Evolutionary conservation across 306 rosid species (phyloP), one percentile per base, ranked within the genome.

Genomic region (Urtica urens): DNA sequence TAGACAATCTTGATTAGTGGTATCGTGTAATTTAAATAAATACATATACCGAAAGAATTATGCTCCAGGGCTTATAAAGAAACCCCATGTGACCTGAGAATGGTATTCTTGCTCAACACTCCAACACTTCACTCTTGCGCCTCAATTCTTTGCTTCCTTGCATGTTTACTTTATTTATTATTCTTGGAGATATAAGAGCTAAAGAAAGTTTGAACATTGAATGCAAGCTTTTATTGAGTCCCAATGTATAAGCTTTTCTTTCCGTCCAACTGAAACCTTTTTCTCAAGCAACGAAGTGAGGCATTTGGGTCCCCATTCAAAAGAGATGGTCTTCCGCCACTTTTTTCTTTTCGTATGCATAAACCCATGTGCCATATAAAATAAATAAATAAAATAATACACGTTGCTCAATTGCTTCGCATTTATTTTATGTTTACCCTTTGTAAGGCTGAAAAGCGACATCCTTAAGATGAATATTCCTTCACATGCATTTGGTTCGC

Each of bases 401-500:
- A 13, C 17, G 46, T 30, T 19, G 5, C 42, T 42, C 47, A 13
- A 28, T 28, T 28, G 26, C 30, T 43, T 45, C 11, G 11, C 21
- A 46, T 34, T 38, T 31, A 40, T 59, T 44, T 42, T 42, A 3
- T 45, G 49, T 45, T 63, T 46, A 38, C 13, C 60, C 58, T 74
- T 72, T 61, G 48, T 67, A 71, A 78, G 80, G 87, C 80, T 73
- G 90, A 68, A 78, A 63, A 71, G 58, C 22, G 24, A 58, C 43
- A 60, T 42, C 51, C 58, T 46, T 44, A 20, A 7, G 11, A 61
- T 61, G 61, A 59, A 78, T 69, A 65, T 72, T 76, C 73, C 50
- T 29, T 40, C 46, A 21, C 42, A 52, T 65, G 50, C 27, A 58
- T 24, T 58, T 25, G 26, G 52, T 25, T 60, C 58, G 41, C 19